Conservation (phyloP, 2,329 filamentous ascomycete genomes). For the Fusarium sp. region DNA sequence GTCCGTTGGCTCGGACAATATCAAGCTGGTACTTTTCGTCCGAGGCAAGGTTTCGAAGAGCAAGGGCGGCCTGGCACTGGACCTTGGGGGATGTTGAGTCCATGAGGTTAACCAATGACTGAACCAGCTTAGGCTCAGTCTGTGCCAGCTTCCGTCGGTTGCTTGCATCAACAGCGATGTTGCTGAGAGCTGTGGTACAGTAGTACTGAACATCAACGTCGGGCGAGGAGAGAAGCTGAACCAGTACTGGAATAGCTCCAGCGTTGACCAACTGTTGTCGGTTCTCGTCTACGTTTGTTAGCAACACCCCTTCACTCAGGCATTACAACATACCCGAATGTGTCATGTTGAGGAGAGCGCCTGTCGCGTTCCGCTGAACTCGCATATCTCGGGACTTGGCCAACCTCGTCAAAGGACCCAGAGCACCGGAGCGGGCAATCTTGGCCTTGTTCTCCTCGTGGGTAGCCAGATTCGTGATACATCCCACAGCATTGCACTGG, state of each 20-base stretch:
- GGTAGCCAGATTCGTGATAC: conserved; percentile 97
- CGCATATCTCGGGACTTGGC: conserved; percentile 99
- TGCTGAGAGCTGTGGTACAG: conserved; percentile 97
- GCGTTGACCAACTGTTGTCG: conserved; percentile 97
- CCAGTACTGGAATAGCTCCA: conserved; percentile 96
- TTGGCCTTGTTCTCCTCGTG: conserved; percentile 99
- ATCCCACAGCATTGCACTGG: conserved; percentile 98
- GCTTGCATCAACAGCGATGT: conserved; percentile 93
- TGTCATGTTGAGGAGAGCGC: conserved; percentile 97
- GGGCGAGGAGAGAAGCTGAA: conserved; percentile 90
- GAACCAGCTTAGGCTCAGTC: conserved; percentile 90
- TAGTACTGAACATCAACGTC: conserved; percentile 99
- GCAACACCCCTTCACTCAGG: background rate
- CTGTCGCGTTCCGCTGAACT: conserved; percentile 96
- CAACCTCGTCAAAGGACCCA: conserved; percentile 89
- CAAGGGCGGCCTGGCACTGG: conserved; percentile 95
- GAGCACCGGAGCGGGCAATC: conserved; percentile 93
- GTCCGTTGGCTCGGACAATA: conserved; percentile 89
- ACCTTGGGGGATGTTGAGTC: conserved; percentile 97
- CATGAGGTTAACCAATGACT: conserved; percentile 95
- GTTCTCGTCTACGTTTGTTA: conserved; percentile 81
- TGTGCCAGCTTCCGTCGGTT: conserved; percentile 93
- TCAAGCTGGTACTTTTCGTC: conserved; percentile 99
- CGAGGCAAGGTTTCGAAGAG: conserved; percentile 93
- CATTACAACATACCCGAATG: conserved; percentile 81